phyloP scores from a whole-genome alignment of 1,284 basidiomycete genomes.

The Lignosus rhinocerotis region DNA sequence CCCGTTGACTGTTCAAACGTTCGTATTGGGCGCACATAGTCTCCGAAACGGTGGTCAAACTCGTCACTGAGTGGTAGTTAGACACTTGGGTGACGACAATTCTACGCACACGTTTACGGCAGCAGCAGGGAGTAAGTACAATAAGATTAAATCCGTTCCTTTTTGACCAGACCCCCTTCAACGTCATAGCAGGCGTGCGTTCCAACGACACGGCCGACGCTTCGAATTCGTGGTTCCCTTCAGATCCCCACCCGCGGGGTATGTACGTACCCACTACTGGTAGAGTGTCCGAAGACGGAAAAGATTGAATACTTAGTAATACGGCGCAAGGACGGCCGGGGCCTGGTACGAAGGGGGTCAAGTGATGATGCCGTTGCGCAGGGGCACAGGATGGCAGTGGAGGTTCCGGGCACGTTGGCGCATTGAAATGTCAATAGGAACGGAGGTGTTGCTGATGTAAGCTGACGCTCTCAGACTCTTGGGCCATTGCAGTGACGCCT shows the following conservation, averaged over 20 bases:
- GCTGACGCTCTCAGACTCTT: slow-evolving; percentile 11
- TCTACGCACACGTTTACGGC: neutral
- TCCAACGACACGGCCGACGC: neutral
- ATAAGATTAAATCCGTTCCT: too few relatives aligned
- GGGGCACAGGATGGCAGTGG: neutral
- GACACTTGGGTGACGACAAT: too few relatives aligned
- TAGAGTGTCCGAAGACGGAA: too few relatives aligned
- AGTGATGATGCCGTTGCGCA: slow-evolving; percentile 21
- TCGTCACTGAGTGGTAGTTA: too few relatives aligned
- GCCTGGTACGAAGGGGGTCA: slow-evolving; percentile 8
- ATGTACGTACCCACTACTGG: too few relatives aligned
- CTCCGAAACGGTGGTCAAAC: slow-evolving; percentile 1
- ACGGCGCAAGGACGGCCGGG: neutral
- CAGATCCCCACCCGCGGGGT: too few relatives aligned
- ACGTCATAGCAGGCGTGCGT: neutral
- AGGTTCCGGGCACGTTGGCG: slow-evolving; percentile 3
- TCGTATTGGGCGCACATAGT: slow-evolving; percentile 4
- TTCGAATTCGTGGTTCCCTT: neutral
- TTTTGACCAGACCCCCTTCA: neutral
- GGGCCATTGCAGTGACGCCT: neutral
- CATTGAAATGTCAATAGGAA: slow-evolving; percentile 17
- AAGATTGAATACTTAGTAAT: too few relatives aligned
- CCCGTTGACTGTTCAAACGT: slow-evolving; percentile 3
- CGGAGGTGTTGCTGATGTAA: slow-evolving; percentile 23
- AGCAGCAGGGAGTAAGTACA: neutral